These are phyloP conservation scores for Aspergillus indologenus DNA, from an alignment of 495 filamentous ascomycete species.

Conservation along the genomic window DNA sequence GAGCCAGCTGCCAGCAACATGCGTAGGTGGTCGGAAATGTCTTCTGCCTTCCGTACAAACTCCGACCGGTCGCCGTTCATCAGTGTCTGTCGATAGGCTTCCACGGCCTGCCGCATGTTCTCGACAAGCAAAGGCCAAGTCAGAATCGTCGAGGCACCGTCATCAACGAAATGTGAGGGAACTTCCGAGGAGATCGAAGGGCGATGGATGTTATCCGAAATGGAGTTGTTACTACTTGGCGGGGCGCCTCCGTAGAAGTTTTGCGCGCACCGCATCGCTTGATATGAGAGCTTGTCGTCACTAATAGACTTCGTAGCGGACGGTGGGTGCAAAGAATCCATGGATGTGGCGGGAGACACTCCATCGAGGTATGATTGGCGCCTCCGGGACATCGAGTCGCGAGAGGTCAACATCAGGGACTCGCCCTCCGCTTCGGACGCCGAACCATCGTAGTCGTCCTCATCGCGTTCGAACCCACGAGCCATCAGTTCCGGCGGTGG, in stretches of 20 bases:
- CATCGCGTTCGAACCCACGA: slow-evolving; percentile 74
- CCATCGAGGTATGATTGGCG: slow-evolving; percentile 70
- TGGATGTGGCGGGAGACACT: slow-evolving; percentile 84
- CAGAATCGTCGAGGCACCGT: slow-evolving; percentile 66
- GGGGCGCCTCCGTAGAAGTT: slow-evolving; percentile 26
- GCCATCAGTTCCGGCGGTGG: slow-evolving; percentile 92
- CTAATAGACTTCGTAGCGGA: slow-evolving; percentile 44
- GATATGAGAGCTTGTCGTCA: slow-evolving; percentile 22
- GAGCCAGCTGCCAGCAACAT: slow-evolving; percentile 93
- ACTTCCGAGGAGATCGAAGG: slow-evolving; percentile 60
- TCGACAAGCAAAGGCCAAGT: slow-evolving; percentile 87
- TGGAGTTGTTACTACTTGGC: slow-evolving; percentile 34
- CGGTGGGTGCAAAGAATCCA: slow-evolving; percentile 76
- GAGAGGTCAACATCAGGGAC: slow-evolving; percentile 58
- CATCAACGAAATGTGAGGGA: slow-evolving; percentile 80
- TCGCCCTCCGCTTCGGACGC: slow-evolving; percentile 82
- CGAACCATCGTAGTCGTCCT: slow-evolving; percentile 80
- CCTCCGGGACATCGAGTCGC: slow-evolving; percentile 53
- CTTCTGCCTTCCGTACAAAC: slow-evolving; percentile 88
- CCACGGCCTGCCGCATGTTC: slow-evolving; percentile 85
- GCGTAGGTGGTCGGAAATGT: slow-evolving; percentile 94
- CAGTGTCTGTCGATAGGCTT: slow-evolving; percentile 82
- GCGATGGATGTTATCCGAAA: slow-evolving; percentile 34
- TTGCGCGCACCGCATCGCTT: slow-evolving; percentile 20
- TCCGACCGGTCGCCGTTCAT: slow-evolving; percentile 76